phyloP scores from a whole-genome alignment of 176 grass and related monocot genomes.

The Oryza rufipogon region DNA sequence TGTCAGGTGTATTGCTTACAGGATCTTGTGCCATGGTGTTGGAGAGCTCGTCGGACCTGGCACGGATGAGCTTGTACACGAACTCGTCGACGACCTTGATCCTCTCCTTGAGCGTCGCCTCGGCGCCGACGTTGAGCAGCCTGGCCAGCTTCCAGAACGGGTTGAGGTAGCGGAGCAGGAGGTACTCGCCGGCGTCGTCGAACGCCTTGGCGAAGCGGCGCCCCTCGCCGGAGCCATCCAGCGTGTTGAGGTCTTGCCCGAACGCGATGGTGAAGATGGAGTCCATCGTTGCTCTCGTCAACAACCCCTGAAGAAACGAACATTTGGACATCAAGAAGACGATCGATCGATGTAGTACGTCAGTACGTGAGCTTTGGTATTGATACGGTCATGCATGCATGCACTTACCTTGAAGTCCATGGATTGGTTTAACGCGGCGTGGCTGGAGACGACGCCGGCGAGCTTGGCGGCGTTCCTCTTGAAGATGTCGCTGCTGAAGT shows the following conservation, averaged over 20 bases:
- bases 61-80: conserved; percentile 48
- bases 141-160: conserved; percentile 57
- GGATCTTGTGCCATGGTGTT: not conserved
- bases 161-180: conserved; percentile 57
- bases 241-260: conserved; percentile 55
- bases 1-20: not conserved
- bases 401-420: conserved; percentile 52
- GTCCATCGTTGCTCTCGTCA: conserved; percentile 68
- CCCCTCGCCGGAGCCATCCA: conserved; percentile 38
- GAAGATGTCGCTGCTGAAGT: conserved; percentile 61
- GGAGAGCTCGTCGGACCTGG: conserved; percentile 36
- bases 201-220: conserved; percentile 61
- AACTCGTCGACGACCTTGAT: conserved; percentile 59
- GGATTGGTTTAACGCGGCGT: not conserved
- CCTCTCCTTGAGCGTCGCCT: conserved; percentile 42
- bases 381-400: too few species aligned
- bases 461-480: conserved; percentile 57
- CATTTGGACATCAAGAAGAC: too few species aligned
- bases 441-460: conserved; percentile 27
- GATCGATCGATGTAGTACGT: too few species aligned
- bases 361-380: too few species aligned
- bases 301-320: conserved; percentile 38
- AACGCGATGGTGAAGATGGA: conserved; percentile 68
- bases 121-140: conserved; percentile 53
- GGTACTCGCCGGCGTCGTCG: conserved; percentile 67